phyloP scores from a whole-genome alignment of 148 eudicot genomes.

The Rhododendron vialii region DNA sequence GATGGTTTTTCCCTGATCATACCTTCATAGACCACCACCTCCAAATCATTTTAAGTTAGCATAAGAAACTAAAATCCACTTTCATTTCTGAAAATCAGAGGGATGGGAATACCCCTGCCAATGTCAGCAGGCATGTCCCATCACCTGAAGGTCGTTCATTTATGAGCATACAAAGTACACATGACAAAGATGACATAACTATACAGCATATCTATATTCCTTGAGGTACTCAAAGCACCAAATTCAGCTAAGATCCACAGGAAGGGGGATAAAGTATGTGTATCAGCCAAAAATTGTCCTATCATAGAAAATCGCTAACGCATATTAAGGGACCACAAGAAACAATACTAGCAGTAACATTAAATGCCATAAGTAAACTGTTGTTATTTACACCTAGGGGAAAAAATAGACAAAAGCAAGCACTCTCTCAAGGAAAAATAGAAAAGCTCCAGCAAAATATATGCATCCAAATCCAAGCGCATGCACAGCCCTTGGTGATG shows the following conservation, averaged over 20 bases:
- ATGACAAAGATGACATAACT: neutral
- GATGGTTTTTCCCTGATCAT: constrained; percentile 80
- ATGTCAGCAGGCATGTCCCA: constrained; percentile 11
- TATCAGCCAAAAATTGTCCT: neutral
- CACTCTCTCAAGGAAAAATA: neutral
- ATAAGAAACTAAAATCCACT: constrained; percentile 13
- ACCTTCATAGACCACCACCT: constrained; percentile 99
- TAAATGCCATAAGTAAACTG: neutral
- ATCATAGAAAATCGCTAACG: neutral
- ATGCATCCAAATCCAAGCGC: constrained; percentile 4
- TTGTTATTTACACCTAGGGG: neutral
- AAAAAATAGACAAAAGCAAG: neutral
- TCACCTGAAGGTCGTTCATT: neutral
- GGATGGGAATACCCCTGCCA: neutral
- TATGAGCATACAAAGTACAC: neutral
- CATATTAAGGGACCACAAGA: neutral
- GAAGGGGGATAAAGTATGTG: neutral
- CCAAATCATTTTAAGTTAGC: constrained; percentile 25
- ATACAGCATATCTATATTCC: neutral
- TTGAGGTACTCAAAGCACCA: neutral
- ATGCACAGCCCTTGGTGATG: neutral
- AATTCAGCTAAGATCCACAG: neutral
- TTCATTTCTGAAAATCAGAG: neutral
- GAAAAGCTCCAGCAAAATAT: neutral
- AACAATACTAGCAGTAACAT: neutral